Percentiles rank a stretch among this genome's conserved stretches.
Conservation (phyloP, 257 asterid genomes). For the Lycium ferocissimum region DNA sequence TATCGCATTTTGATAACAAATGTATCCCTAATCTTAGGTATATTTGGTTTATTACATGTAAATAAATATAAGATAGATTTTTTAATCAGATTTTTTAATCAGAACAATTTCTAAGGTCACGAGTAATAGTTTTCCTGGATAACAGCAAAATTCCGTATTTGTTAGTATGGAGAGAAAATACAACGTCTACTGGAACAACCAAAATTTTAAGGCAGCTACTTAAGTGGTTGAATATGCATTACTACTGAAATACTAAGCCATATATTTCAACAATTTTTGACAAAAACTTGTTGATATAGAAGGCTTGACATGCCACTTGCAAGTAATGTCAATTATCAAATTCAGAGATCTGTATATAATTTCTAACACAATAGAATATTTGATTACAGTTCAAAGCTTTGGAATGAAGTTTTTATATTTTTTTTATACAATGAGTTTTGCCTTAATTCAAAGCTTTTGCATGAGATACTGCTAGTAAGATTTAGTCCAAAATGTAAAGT, state of each 20-base stretch:
- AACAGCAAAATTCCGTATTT: neutral
- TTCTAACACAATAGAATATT: neutral
- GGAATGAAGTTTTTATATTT: neutral
- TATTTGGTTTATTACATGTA: neutral
- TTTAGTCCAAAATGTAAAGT: neutral
- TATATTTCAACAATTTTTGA: neutral
- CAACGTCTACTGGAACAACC: constrained; percentile 7
- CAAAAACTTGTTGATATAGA: neutral
- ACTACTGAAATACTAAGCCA: neutral
- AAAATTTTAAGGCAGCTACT: neutral
- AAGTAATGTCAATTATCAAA: neutral
- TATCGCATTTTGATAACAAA: neutral
- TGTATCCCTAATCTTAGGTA: neutral
- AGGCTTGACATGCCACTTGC: neutral
- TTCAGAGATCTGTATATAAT: neutral
- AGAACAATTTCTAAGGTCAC: neutral
- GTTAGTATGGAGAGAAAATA: constrained; percentile 14
- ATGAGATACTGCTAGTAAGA: neutral
- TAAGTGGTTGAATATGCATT: neutral
- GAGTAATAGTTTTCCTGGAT: neutral
- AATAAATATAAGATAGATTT: neutral
- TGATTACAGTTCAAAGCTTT: constrained; percentile 1
- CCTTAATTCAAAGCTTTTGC: neutral
- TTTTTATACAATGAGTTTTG: neutral
- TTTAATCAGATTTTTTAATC: neutral